Base-by-base conservation (phyloP, 2,329 filamentous ascomycete species). In the Colletotrichum scovillei region DNA sequence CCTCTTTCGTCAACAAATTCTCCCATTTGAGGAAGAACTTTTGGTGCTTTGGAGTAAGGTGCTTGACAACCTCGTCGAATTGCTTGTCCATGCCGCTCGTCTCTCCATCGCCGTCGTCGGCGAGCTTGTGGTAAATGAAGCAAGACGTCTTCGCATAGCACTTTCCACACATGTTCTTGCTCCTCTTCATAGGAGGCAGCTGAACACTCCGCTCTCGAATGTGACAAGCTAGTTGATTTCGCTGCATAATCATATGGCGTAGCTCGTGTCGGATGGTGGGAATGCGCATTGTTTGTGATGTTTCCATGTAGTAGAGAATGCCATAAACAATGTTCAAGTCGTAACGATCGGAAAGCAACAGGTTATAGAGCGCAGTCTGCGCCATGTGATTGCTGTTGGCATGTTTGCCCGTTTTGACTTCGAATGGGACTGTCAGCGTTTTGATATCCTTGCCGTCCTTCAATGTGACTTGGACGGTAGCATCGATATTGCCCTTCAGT, bases 21-120 rank as follows among this genome's bases (percentile, higher is more conserved):
- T 99, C 97, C 97, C 97, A 99, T 80, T 97, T 98, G 75, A 93
- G 88, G 82, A 99, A 98, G 81, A 98, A 99, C 0, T 92, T 89
- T 76, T 91, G 91, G 79, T 98, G 94, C 0, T 84, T 86, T 1
- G 92, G 88, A 6, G 90, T 94, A n/a, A 98, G 87, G 79, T 97
- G 93, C 72, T 89, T 88, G 63, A 97, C 92, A 6, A 95, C 86
- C 75, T 97, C 93, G 64, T 94, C 91, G 79, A 98, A 99, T 77
- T 94, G 93, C 35, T 92, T 90, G 58, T 92, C 91, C 81, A 98
- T 90, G 22, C 93, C 95, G 75, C 96, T 96, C 0, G 91, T 92
- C 76, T 97, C 93, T 5, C 92, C 93, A 70, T 93, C 89, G 3
- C 97, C 97, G 78, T 93, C 89, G 78, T 99, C 97, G 1, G 94